These are phyloP conservation scores for Amylocarpus encephaloides DNA, from an alignment of 2,329 filamentous ascomycete genomes.

Conservation along the genomic window DNA sequence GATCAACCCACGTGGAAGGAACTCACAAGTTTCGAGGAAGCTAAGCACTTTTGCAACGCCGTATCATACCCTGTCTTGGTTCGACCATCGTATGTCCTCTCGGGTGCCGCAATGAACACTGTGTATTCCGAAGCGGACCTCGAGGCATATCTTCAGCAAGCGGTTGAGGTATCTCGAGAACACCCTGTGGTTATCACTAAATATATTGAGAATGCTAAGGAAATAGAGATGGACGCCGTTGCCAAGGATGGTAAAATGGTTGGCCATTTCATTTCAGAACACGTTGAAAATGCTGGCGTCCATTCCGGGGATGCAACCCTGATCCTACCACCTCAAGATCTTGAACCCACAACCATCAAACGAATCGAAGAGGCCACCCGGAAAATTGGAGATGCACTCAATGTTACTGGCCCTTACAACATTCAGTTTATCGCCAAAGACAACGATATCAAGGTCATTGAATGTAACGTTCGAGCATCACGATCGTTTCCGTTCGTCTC, in stretches of 20 bases:
- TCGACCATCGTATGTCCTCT: slow-evolving; percentile 92
- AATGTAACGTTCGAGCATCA: slow-evolving; percentile 95
- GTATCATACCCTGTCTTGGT: slow-evolving; percentile 93
- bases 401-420: slow-evolving; percentile 95
- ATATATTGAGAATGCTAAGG: slow-evolving; percentile 98
- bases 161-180: slow-evolving; percentile 86
- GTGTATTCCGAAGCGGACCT: slow-evolving; percentile 95
- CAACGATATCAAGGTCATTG: slow-evolving; percentile 99
- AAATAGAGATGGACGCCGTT: slow-evolving; percentile 99
- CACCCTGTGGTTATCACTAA: slow-evolving; percentile 98
- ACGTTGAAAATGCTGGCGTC: slow-evolving; percentile 97
- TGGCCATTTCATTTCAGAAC: slow-evolving; percentile 95
- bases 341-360: slow-evolving; percentile 79
- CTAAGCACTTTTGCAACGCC: slow-evolving; percentile 75
- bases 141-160: slow-evolving; percentile 81
- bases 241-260: slow-evolving; percentile 84
- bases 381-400: slow-evolving; percentile 90
- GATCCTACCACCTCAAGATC: slow-evolving; percentile 88
- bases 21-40: slow-evolving; percentile 88
- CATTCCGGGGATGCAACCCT: slow-evolving; percentile 97
- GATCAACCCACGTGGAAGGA: slow-evolving; percentile 99
- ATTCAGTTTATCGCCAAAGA: slow-evolving; percentile 99
- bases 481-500: slow-evolving; percentile 97
- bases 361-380: slow-evolving; percentile 91
- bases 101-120: slow-evolving; percentile 98